Base-by-base conservation (phyloP, 352 stramenopile genomes). In the Phytophthora hibernalis region DNA sequence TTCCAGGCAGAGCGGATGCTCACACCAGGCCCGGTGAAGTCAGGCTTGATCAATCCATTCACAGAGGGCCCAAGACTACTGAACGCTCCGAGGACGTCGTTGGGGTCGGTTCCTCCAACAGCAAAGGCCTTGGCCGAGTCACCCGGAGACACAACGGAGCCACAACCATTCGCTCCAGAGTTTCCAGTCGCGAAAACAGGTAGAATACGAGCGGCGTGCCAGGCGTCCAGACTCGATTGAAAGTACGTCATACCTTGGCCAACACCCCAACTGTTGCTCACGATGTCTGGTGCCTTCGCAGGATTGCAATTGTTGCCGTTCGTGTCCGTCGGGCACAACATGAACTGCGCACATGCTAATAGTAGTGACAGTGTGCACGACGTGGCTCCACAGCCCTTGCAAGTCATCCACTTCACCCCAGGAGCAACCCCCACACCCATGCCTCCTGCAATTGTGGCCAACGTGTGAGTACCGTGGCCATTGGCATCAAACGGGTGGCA, bases 251-350 rank as follows among this genome's bases (percentile, higher is more conserved):
- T 61, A 20, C 74, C 78, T 43, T 72, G 72, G 0, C 57, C 54
- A 10, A 20, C 67, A 9, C 73, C 77, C 80, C 80, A 89, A 61
- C 77, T 87, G 48, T 87, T 87, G 76, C 71, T 89, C 15, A 89
- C 70, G 5, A 89, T 69, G 43, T 84, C 68, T 6, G 80, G 80
- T 1, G 74, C 67, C 47, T 87, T 84, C 6, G 75, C 68, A 24
- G 77, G 70, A 30, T 87, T 70, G 20, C 58, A 69, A 62, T 85
- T 80, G 53, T 75, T 74, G 43, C 80, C 82, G 38, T 82, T 74
- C 42, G 71, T 72, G 48, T 87, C 72, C 3, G 77, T 89, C 12
- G 82, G 82, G 55, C 82, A 91, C 54, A 85, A 4, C 48, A 91
- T 83, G 60, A 82, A 91, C 55, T 90, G 67, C 3, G 58, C 65